Evolutionary conservation across 495 filamentous ascomycete species (phyloP).

Genomic region (Astrothelium macrocarpum): DNA sequence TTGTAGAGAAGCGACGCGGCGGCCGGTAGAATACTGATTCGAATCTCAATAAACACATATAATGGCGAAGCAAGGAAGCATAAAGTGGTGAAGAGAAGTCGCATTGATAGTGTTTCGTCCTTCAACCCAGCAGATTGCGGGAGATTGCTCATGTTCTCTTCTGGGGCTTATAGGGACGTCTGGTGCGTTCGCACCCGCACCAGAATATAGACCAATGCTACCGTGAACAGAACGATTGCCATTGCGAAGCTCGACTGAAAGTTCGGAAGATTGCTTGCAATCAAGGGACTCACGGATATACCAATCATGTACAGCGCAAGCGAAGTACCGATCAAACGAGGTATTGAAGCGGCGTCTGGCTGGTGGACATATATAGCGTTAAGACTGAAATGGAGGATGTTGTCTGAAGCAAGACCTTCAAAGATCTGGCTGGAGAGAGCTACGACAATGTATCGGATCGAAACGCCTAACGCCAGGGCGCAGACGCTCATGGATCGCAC

Average conservation of each 20-base stretch:
- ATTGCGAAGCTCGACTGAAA: neutral
- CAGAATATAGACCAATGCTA: neutral
- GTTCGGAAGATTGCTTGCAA: neutral
- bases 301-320: neutral
- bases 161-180: neutral
- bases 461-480: no score
- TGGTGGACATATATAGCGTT: neutral
- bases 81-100: neutral
- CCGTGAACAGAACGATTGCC: neutral
- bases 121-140: neutral
- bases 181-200: no score
- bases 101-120: neutral
- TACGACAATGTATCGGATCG: no score
- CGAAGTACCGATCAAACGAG: neutral
- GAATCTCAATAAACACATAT: no score
- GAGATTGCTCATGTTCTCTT: neutral
- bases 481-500: no score
- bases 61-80: neutral
- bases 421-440: neutral
- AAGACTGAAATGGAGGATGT: neutral
- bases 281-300: neutral
- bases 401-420: neutral
- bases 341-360: neutral
- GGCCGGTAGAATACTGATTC: no score
- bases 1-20: neutral